Conservation (phyloP, 78 protist species). For the Acrasis kona region DNA sequence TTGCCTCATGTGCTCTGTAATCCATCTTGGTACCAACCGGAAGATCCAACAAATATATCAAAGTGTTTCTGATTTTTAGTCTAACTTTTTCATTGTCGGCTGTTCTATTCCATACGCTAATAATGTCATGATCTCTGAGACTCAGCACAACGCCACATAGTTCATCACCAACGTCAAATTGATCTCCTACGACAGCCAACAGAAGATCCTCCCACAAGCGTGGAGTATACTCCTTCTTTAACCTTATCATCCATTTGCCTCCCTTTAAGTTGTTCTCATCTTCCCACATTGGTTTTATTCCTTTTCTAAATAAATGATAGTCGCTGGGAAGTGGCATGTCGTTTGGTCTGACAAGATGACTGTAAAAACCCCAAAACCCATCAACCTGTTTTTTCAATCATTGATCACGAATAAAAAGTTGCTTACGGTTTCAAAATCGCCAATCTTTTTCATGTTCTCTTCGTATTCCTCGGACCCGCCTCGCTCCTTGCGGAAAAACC, state of each 20-base stretch:
- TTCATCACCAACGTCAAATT: background rate
- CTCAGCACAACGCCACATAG: background rate
- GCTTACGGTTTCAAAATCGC: background rate
- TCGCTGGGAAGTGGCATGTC: background rate
- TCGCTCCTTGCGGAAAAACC: too few species aligned
- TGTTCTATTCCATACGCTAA: background rate
- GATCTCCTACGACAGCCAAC: background rate
- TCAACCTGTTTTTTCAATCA: too few species aligned
- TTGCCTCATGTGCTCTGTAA: background rate
- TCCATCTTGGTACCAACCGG: background rate
- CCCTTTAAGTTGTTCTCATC: constrained; percentile 31
- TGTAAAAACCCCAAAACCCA: background rate
- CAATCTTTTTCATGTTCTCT: background rate
- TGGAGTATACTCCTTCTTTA: background rate
- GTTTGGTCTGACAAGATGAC: background rate
- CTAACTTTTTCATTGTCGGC: background rate
- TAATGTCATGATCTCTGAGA: background rate
- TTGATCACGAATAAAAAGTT: too few species aligned
- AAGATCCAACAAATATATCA: background rate
- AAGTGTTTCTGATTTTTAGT: background rate
- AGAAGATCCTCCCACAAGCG: background rate
- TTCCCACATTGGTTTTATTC: constrained; percentile 59
- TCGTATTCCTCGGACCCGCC: background rate
- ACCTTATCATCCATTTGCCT: constrained; percentile 42
- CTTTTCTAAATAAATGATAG: constrained; percentile 26